Evolutionary conservation across 2,329 filamentous ascomycete species (phyloP), one percentile per base, ranked within the genome.

Genomic region (Neospermospora avenae): DNA sequence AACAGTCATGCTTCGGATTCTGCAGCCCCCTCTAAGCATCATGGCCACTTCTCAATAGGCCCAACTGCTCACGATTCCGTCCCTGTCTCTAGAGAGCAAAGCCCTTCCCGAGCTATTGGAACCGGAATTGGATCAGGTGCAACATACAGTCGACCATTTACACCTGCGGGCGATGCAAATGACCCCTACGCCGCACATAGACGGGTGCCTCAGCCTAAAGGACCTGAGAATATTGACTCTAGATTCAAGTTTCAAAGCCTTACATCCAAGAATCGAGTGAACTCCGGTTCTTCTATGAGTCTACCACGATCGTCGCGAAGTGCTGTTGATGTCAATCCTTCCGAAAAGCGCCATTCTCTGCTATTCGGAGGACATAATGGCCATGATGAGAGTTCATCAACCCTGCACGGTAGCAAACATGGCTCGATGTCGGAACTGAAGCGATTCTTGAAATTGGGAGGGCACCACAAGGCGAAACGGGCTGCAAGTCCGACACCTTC

Each of bases 381-480:
- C 45, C 77, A 82, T 48, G 74, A 78, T 57, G 77, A 84, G 22
- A 74, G 73, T 64, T 72, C 71, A 66, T 71, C 77, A 39, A 76
- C 77, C 57, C 76, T 76, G 2, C 80, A 81, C 62, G 44, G 44
- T 14, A 80, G 77, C 64, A 80, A 82, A 54, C 85, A 90, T 61
- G 86, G 89, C 22, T 97, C 95, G 4, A 98, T 98, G 89, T 88
- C 90, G 3, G 93, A 98, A 69, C 76, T 99, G 62, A 97, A 96
- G 77, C 84, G 95, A n/a, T 99, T 99, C 74, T 96, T 99, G 80
- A 95, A 88, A 75, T 86, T 91, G 62, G 84, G 88, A 55, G 83
- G 84, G 2, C 82, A 86, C 66, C 77, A 83, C 67, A 91, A 91
- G 71, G 76, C 81, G 62, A 87, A 88, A 69, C 84, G 89, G 31